Evolutionary conservation across 495 filamentous ascomycete species (phyloP).

Genomic region (Penicillium angulare): DNA sequence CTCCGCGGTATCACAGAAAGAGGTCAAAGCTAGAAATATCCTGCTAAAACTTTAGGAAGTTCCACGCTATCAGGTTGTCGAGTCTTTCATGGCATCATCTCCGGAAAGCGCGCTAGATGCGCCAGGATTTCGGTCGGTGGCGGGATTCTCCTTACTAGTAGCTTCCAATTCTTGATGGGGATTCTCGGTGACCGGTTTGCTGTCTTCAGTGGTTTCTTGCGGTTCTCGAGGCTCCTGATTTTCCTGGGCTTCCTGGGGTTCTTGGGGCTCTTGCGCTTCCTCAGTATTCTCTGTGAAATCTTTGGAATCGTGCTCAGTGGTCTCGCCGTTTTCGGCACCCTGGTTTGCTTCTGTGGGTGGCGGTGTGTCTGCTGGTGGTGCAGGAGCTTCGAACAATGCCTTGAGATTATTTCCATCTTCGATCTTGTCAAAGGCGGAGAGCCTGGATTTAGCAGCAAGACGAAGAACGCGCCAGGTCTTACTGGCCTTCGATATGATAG

Average conservation of each 20-base stretch:
- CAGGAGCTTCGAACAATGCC: slow-evolving; percentile 45
- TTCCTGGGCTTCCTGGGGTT: too few species aligned
- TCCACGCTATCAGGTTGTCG: slow-evolving; percentile 13
- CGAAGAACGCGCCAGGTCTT: slow-evolving; percentile 87
- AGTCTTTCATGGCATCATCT: slow-evolving; percentile 11
- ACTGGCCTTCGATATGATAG: slow-evolving; percentile 70
- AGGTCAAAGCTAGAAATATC: slow-evolving; percentile 15
- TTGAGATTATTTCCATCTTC: slow-evolving; percentile 72
- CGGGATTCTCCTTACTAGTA: slow-evolving; percentile 17
- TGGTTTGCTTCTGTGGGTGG: slow-evolving; percentile 25
- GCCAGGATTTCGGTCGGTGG: slow-evolving; percentile 16
- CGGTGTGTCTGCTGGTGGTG: slow-evolving; percentile 28
- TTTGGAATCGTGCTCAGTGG: slow-evolving; percentile 14
- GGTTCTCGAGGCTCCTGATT: too few species aligned
- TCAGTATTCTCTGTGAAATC: slow-evolving; percentile 13
- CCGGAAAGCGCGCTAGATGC: slow-evolving; percentile 16
- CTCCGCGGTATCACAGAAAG: slow-evolving; percentile 16
- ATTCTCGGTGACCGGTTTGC: slow-evolving; percentile 10
- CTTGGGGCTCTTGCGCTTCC: too few species aligned
- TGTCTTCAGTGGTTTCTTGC: slow-evolving; percentile 10
- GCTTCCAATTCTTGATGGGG: slow-evolving; percentile 8
- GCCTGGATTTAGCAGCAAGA: slow-evolving; percentile 67
- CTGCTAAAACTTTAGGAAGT: slow-evolving; percentile 8
- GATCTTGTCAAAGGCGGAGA: slow-evolving; percentile 79
- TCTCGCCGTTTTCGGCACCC: slow-evolving; percentile 8